Conservation (phyloP, 306 rosid genomes). For the Lathyrus tuberosus region DNA sequence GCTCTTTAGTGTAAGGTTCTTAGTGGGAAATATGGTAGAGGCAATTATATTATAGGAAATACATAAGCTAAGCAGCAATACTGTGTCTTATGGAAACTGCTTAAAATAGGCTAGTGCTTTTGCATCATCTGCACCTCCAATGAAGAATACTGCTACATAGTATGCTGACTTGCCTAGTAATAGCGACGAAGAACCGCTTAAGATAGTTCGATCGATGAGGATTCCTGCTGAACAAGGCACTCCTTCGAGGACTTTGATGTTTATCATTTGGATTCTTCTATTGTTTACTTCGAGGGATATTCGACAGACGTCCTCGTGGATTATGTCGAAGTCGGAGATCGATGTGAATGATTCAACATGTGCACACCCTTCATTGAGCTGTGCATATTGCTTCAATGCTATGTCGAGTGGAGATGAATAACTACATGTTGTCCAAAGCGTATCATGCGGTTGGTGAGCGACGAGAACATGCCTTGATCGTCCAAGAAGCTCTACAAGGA, state of each 20-base stretch:
- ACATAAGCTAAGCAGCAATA: no score
- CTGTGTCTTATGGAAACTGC: no score
- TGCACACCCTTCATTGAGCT: conserved; percentile 43
- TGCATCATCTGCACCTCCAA: conserved; percentile 71
- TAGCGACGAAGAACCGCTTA: conserved; percentile 40
- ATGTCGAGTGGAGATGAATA: conserved; percentile 46
- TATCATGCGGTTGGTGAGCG: conserved; percentile 44
- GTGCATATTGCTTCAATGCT: conserved; percentile 51
- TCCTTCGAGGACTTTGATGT: conserved; percentile 49
- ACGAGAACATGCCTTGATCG: conserved; percentile 56
- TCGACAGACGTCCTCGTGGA: conserved; percentile 51
- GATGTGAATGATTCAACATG: conserved; percentile 57
- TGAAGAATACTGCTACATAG: conserved; percentile 60
- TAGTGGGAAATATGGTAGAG: no score
- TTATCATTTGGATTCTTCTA: conserved; percentile 44
- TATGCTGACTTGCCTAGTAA: conserved; percentile 17
- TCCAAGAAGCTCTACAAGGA: conserved; percentile 60
- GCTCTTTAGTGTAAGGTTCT: no score
- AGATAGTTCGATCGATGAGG: conserved; percentile 57
- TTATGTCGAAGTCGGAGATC: conserved; percentile 43
- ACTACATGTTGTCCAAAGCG: conserved; percentile 12
- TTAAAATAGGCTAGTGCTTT: conserved; percentile 71
- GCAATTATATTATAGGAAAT: no score
- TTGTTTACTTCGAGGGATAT: conserved; percentile 43
- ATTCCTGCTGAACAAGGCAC: conserved; percentile 77